Evolutionary conservation across 73 alveolate species (phyloP).

Genomic region (Paramecium pentaurelia): DNA sequence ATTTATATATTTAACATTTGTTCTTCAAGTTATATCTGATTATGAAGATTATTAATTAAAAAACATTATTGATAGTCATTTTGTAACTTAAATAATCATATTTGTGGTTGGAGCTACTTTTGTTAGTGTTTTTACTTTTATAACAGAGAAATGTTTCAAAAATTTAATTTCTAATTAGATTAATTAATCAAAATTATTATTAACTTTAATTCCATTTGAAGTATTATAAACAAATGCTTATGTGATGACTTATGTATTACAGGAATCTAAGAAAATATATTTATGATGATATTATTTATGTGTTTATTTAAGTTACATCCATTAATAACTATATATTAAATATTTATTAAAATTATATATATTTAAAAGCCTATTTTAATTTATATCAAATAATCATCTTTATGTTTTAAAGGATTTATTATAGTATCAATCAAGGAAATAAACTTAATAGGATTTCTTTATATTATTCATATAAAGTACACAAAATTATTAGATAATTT

Average conservation of each 20-base stretch:
- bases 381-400: too few species aligned
- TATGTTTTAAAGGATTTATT: too few species aligned
- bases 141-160: not conserved
- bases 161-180: not conserved
- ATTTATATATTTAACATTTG: not conserved
- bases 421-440: not conserved
- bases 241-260: not conserved
- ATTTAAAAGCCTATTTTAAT: too few species aligned
- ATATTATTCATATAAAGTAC: not conserved
- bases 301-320: not conserved
- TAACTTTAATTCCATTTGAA: conserved; percentile 8
- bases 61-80: not conserved
- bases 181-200: not conserved
- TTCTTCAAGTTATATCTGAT: not conserved
- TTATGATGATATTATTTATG: not conserved
- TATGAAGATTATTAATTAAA: not conserved
- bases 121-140: not conserved
- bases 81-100: not conserved
- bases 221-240: not conserved
- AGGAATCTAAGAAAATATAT: not conserved
- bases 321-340: too few species aligned
- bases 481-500: not conserved
- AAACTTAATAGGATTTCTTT: not conserved
- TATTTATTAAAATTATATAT: too few species aligned
- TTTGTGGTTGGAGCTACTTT: not conserved